Evolutionary conservation across 1,284 basidiomycete species (phyloP), one percentile per base, ranked within the genome.

Genomic region (Wolfiporia cocos): DNA sequence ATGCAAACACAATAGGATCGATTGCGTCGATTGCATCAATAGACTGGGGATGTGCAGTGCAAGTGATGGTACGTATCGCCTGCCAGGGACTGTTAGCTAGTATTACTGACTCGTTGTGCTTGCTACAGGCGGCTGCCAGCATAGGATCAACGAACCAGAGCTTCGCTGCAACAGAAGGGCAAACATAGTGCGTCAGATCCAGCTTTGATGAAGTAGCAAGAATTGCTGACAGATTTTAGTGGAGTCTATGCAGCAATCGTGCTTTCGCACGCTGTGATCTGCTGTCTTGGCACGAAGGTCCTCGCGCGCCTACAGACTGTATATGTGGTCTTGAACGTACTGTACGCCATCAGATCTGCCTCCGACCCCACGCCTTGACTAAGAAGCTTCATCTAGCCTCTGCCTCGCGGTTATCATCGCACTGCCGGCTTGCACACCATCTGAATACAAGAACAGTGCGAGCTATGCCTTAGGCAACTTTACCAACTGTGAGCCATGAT

Each of bases 41-140:
- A 23, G 82, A 83, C 46, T 91, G 86, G 86, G 86, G 78, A 14
- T 79, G 76, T 41, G 81, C 85, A 0, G 70, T 85, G 1, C 84
- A 86, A 55, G 62, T 87, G 15, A 55, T 59, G 42, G 34, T 42
- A n/a, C 20, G 29, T 41, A 15, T 5, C 5, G 17, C 28, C n/a
- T 31, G 26, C 9, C 14, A 7, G 26, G 26, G 26, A 28, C 26
- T 28, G 26, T 28, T 9, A 9, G 26, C 14, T 9, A 28, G 26
- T 9, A 7, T 7, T 28, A 28, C 26, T 28, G 26, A 28, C n/a
- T 28, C 7, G 7, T 28, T 14, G 26, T 9, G 3, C 5, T 31
- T 34, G 39, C 6, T 39, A 18, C 20, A 36, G 51, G 84, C 83
- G 5, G 82, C 78, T 0, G 76, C 68, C 3, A 76, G 67, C 39